Evolutionary conservation across 176 grass and related monocot species (phyloP).

Genomic region (Oropetium thomaeum): DNA sequence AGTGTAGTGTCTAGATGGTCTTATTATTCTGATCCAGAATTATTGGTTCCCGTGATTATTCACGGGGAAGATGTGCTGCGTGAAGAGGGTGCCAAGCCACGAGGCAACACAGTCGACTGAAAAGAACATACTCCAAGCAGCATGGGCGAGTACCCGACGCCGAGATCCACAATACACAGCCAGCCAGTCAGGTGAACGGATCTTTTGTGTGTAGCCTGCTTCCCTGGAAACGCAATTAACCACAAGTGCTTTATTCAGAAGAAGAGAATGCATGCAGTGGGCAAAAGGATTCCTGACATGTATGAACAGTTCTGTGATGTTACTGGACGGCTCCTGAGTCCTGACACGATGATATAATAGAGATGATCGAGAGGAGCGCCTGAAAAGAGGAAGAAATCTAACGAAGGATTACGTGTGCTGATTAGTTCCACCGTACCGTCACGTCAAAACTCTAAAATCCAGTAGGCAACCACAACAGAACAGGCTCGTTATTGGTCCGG

Average conservation of each 20-base stretch:
- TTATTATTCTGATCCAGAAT: background rate
- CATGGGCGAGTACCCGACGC: background rate
- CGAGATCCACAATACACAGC: too few species aligned
- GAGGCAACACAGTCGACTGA: constrained; percentile 20
- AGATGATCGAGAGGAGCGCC: too few species aligned
- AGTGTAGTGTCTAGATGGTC: background rate
- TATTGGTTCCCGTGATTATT: background rate
- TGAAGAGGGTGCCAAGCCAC: background rate
- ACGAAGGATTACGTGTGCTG: constrained; percentile 7
- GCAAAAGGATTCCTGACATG: background rate
- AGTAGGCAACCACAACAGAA: background rate
- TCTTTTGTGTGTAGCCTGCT: background rate
- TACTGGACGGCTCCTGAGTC: too few species aligned
- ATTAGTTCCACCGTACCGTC: constrained; percentile 23
- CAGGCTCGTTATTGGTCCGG: constrained; percentile 9
- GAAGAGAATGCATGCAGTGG: background rate
- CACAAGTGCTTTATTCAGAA: background rate
- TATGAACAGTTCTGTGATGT: background rate
- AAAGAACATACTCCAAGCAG: background rate
- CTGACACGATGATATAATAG: too few species aligned
- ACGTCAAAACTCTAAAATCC: constrained; percentile 31
- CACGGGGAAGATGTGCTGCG: background rate
- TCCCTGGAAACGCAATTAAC: too few species aligned
- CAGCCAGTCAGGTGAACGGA: background rate
- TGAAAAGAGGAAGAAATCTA: background rate